These are phyloP conservation scores for Daphne laureola DNA, from an alignment of 441 rosid species.

Conservation along the genomic window DNA sequence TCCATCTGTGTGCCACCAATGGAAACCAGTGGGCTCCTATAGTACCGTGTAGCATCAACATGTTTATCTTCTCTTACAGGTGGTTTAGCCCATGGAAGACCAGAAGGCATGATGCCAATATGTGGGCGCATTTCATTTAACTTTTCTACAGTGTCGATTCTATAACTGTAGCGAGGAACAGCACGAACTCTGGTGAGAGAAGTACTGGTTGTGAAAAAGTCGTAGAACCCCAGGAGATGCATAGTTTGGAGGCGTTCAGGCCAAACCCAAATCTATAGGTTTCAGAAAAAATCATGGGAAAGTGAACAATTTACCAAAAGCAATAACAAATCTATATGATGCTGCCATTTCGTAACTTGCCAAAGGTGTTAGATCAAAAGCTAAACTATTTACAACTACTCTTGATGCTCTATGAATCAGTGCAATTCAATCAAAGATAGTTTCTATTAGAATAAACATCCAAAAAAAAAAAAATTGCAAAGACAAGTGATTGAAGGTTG, in stretches of 20 bases:
- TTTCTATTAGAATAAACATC: no score
- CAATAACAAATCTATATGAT: no score
- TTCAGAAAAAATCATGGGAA: no score
- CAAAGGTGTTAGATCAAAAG: no score
- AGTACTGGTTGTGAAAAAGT: conserved; percentile 62
- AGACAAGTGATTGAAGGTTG: no score
- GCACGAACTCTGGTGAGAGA: conserved; percentile 65
- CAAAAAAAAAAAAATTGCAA: no score
- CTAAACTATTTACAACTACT: no score
- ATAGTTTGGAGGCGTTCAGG: conserved; percentile 79
- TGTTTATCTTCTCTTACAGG: conserved; percentile 29
- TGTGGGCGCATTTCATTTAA: conserved; percentile 56
- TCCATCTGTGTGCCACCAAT: conserved; percentile 9
- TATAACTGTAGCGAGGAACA: conserved; percentile 76
- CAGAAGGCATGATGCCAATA: conserved; percentile 83
- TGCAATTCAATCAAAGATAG: no score
- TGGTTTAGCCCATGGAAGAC: conserved; percentile 65
- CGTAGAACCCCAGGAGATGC: conserved; percentile 69
- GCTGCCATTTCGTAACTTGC: not conserved
- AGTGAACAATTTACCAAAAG: no score
- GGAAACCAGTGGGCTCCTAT: conserved; percentile 20
- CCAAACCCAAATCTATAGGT: conserved; percentile 81
- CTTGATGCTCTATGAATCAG: no score
- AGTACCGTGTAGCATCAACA: conserved; percentile 24
- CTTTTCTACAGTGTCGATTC: conserved; percentile 53